Evolutionary conservation across 352 stramenopile species (phyloP), one percentile per base, ranked within the genome.

Genomic region (Hyaloperonospora brassicae): DNA sequence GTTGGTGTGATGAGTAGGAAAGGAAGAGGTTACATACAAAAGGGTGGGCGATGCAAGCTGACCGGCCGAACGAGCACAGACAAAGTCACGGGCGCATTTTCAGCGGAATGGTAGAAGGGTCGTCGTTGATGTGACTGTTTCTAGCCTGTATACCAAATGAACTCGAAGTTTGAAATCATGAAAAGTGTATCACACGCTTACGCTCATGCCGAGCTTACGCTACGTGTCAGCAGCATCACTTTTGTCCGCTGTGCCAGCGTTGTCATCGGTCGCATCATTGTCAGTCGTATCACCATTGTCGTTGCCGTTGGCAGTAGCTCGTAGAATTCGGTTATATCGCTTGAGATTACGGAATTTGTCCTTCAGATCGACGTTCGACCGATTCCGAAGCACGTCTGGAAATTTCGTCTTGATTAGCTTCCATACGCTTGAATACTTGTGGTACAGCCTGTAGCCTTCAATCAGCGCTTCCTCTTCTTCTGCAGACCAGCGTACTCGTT

Each of bases 311-410:
- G 21, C 22, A n/a, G 31, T n/a, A 30, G 38, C 39, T 63, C 17
- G 50, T 13, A 45, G 30, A 17, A 86, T 56, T 41, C 64, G 72
- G 50, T 66, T 61, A 27, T 70, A 72, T 49, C 71, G 79, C 52
- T 74, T 36, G 34, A 92, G 36, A 52, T 92, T 92, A 38, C 81
- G 81, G 53, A 86, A 87, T 62, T 92, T 92, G 64, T 92, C 81
- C 65, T 92, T 92, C 38, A 92, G 47, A 48, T 92, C 76, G 21
- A 92, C 75, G 44, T 89, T 89, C 25, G 68, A 79, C 22, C 79
- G 75, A 50, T 70, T 50, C 2, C 59, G 54, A 24, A 92, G 66
- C 25, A 72, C 60, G 12, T 74, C 55, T 0, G 59, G 51, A 50
- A 72, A 79, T 56, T 76, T 83, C 23, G 57, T 55, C 52, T 88